These are phyloP conservation scores for Mrakia blollopis DNA, from an alignment of 768 basidiomycete species.

Conservation along the genomic window DNA sequence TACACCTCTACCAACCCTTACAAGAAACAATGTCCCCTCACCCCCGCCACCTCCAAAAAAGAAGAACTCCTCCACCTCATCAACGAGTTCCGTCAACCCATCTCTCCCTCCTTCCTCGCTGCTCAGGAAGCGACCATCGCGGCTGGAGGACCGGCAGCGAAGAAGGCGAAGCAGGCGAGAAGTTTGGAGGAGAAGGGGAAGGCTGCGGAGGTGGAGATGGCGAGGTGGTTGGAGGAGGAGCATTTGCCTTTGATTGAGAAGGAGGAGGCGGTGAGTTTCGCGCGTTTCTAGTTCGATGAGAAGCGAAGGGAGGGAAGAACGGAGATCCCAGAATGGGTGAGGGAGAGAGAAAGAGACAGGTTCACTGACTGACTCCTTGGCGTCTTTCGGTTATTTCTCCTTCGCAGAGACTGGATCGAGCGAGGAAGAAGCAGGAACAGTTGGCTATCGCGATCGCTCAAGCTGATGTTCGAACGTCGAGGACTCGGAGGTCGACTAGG, in stretches of 20 bases:
- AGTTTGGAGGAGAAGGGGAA: conserved; percentile 52
- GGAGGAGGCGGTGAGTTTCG: conserved; percentile 62
- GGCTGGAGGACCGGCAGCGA: conserved; percentile 37
- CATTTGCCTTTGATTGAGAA: conserved; percentile 58
- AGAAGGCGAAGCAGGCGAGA: conserved; percentile 54
- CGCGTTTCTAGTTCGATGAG: not conserved
- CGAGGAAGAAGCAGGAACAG: conserved; percentile 65
- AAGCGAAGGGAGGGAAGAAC: not conserved
- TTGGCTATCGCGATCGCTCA: conserved; percentile 59
- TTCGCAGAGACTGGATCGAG: conserved; percentile 64
- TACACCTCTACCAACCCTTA: conserved; percentile 84
- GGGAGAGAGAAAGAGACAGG: not conserved
- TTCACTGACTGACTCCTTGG: not conserved
- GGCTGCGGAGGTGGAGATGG: conserved; percentile 56
- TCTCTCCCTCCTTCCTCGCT: conserved; percentile 45
- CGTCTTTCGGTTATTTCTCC: not conserved
- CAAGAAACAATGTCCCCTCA: conserved; percentile 76
- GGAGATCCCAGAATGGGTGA: not conserved
- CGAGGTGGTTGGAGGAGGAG: conserved; percentile 60
- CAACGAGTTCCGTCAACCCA: conserved; percentile 55
- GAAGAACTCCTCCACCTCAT: conserved; percentile 67
- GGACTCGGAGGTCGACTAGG: conserved; percentile 37
- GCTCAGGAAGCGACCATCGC: not conserved
- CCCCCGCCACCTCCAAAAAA: conserved; percentile 62
- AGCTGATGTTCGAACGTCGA: conserved; percentile 71